Conservation (phyloP, 352 stramenopile species). For the Pseudoperonospora humuli region DNA sequence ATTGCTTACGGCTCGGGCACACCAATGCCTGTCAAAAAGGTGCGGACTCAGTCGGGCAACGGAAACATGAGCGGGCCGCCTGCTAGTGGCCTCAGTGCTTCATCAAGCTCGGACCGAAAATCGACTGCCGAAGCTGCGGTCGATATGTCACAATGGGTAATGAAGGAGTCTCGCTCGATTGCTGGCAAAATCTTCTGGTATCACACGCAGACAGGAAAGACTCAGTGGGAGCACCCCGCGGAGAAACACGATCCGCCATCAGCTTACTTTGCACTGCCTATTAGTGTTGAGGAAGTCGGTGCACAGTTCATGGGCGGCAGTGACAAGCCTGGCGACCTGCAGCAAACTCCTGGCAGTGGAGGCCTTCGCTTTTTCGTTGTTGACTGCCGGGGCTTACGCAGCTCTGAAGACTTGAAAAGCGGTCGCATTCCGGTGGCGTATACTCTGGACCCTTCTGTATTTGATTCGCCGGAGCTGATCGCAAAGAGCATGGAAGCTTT, state of each 20-base stretch:
- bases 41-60: slow-evolving; percentile 13
- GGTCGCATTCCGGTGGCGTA: slow-evolving; percentile 68
- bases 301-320: slow-evolving; percentile 47
- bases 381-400: slow-evolving; percentile 62
- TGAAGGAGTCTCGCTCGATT: slow-evolving; percentile 64
- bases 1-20: slow-evolving; percentile 42
- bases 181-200: slow-evolving; percentile 78
- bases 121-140: slow-evolving; percentile 34
- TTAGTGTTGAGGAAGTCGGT: slow-evolving; percentile 64
- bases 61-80: slow-evolving; percentile 12
- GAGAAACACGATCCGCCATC: slow-evolving; percentile 52
- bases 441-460: slow-evolving; percentile 68
- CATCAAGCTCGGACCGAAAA: slow-evolving; percentile 19
- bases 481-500: slow-evolving; percentile 60
- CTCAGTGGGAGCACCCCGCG: slow-evolving; percentile 72
- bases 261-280: slow-evolving; percentile 53
- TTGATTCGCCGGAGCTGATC: slow-evolving; percentile 76
- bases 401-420: slow-evolving; percentile 72
- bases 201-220: slow-evolving; percentile 60
- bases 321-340: slow-evolving; percentile 34
- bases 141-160: slow-evolving; percentile 77
- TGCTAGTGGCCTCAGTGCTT: slow-evolving; percentile 11
- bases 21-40: slow-evolving; percentile 15
- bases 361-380: slow-evolving; percentile 68
- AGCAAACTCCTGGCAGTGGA: slow-evolving; percentile 3